These are phyloP conservation scores for Phytophthora lateralis DNA, from an alignment of 352 stramenopile species.

Conservation along the genomic window DNA sequence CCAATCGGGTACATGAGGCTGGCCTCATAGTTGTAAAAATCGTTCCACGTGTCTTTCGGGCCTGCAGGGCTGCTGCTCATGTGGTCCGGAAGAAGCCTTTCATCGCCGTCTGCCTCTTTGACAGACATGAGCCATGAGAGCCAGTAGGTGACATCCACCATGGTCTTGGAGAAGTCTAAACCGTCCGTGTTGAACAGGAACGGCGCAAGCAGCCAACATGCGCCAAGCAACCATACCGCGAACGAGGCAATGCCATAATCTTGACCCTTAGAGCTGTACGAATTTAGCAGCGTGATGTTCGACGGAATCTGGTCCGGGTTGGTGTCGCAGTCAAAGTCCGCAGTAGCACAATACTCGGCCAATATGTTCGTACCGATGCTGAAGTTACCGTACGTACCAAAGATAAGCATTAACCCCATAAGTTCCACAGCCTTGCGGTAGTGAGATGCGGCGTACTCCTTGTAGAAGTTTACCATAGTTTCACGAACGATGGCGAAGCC, in stretches of 20 bases:
- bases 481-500: constrained; percentile 87
- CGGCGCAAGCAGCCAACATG: constrained; percentile 79
- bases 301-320: constrained; percentile 58
- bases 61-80: constrained; percentile 22
- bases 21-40: constrained; percentile 84
- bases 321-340: constrained; percentile 55
- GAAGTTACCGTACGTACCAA: constrained; percentile 82
- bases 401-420: constrained; percentile 82
- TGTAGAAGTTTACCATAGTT: constrained; percentile 87
- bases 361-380: constrained; percentile 61
- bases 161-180: constrained; percentile 87
- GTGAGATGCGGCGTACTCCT: constrained; percentile 84
- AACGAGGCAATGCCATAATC: constrained; percentile 90
- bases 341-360: constrained; percentile 63
- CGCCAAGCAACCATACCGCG: constrained; percentile 82
- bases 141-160: constrained; percentile 84
- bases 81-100: constrained; percentile 48
- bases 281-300: constrained; percentile 74
- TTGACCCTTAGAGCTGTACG: constrained; percentile 86
- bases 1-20: constrained; percentile 65
- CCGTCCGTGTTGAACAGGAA: constrained; percentile 91
- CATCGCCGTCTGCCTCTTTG: constrained; percentile 45
- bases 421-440: constrained; percentile 86
- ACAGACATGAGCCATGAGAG: constrained; percentile 83
- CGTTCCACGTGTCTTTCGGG: constrained; percentile 65